phyloP scores from a whole-genome alignment of 345 rosid genomes.

The Gossypium ekmanianum region DNA sequence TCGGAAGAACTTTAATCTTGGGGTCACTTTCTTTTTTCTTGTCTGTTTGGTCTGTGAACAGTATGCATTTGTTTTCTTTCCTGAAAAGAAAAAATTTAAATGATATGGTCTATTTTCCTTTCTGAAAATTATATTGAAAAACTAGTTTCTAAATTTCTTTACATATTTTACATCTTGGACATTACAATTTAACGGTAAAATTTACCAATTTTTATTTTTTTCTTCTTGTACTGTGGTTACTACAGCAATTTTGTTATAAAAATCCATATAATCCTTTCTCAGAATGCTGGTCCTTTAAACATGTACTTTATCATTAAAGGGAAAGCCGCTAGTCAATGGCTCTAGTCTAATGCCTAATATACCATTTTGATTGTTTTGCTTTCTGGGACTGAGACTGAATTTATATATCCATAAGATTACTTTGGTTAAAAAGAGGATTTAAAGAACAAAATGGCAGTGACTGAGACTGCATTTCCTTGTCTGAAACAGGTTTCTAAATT shows the following conservation, averaged over 20 bases:
- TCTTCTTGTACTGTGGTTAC: background rate
- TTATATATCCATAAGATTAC: background rate
- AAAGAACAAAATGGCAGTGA: background rate
- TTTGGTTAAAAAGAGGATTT: background rate
- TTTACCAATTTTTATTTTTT: background rate
- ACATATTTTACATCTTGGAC: background rate
- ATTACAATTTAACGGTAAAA: background rate
- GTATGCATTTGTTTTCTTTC: background rate
- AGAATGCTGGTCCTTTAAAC: background rate
- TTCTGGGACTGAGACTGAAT: conserved; percentile 7
- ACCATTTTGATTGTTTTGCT: background rate
- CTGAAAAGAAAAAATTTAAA: background rate
- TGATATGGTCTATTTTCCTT: background rate
- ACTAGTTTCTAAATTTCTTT: background rate
- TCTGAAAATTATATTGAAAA: background rate
- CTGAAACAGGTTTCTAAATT: background rate
- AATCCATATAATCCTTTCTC: background rate
- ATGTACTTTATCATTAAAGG: background rate
- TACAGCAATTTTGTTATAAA: background rate
- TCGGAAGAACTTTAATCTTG: background rate
- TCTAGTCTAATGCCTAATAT: background rate
- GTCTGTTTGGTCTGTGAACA: background rate
- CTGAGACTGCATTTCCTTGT: background rate
- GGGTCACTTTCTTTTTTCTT: background rate
- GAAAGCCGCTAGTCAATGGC: background rate